Conservation (phyloP, 1,139 yeast species). For the Scheffersomyces lignicola region DNA sequence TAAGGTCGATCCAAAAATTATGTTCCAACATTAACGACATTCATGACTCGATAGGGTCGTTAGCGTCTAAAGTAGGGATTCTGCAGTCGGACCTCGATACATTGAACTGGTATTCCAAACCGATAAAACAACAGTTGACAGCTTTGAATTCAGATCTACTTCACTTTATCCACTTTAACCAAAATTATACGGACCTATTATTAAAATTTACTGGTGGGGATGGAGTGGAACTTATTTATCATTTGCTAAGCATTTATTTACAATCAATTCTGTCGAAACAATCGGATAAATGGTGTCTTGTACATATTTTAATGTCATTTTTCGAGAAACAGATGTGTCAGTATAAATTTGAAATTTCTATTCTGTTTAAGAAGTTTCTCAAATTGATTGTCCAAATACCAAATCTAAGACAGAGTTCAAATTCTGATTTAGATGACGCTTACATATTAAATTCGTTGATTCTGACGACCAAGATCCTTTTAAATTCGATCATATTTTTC, state of each 20-base stretch:
- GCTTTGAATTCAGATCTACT: slow-evolving; percentile 30
- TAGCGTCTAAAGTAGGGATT: slow-evolving; percentile 34
- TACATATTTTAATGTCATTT: slow-evolving; percentile 24
- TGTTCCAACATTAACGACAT: slow-evolving; percentile 18
- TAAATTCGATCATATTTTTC: slow-evolving; percentile 18
- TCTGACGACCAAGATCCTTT: slow-evolving; percentile 16
- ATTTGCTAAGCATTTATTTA: slow-evolving; percentile 31
- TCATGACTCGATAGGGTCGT: slow-evolving; percentile 17
- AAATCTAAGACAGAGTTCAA: background rate
- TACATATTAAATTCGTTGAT: slow-evolving; percentile 15
- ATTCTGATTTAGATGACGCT: slow-evolving; percentile 4
- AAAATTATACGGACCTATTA: slow-evolving; percentile 19
- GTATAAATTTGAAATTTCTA: slow-evolving; percentile 20
- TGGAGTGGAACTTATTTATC: slow-evolving; percentile 26
- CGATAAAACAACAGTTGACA: slow-evolving; percentile 24
- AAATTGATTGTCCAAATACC: slow-evolving; percentile 9
- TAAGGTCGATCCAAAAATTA: slow-evolving; percentile 25
- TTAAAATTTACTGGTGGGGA: slow-evolving; percentile 24
- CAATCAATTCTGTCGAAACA: slow-evolving; percentile 21
- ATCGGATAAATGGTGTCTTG: slow-evolving; percentile 29
- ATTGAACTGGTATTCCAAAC: slow-evolving; percentile 25
- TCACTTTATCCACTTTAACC: slow-evolving; percentile 22
- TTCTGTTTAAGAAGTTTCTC: slow-evolving; percentile 10
- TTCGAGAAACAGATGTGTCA: slow-evolving; percentile 16
- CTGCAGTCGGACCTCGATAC: slow-evolving; percentile 25